phyloP scores from a whole-genome alignment of 768 basidiomycete species.

The Amanita molliuscula region DNA sequence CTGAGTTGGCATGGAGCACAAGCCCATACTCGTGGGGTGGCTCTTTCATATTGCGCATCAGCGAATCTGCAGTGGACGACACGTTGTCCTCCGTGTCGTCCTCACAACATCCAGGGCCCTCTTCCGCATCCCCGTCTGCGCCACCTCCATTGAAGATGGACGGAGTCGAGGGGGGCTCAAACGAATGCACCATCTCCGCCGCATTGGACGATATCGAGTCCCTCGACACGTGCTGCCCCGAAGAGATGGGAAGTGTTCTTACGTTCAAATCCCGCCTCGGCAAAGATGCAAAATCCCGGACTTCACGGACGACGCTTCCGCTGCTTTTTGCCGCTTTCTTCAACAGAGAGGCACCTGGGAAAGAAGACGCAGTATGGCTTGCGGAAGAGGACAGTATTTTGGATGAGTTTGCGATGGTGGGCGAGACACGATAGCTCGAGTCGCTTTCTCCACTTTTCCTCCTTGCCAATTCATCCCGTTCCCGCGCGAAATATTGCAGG shows the following conservation, averaged over 20 bases:
- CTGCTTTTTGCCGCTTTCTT: not conserved
- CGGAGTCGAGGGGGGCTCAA: not conserved
- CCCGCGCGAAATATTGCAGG: constrained; percentile 57
- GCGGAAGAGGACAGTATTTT: too few species aligned
- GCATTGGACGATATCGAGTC: not conserved
- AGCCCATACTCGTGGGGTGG: constrained; percentile 54
- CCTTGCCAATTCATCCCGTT: constrained; percentile 11
- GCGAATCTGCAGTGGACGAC: constrained; percentile 15
- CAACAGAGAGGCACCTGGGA: not conserved
- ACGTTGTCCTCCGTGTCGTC: constrained; percentile 26
- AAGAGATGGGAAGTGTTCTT: not conserved
- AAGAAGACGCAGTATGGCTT: not conserved
- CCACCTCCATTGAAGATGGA: not conserved
- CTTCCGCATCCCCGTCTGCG: not conserved
- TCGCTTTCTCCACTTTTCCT: constrained; percentile 42
- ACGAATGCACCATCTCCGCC: not conserved
- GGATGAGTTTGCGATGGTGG: not conserved
- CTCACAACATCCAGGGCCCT: constrained; percentile 1
- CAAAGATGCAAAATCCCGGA: not conserved
- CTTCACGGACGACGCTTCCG: not conserved
- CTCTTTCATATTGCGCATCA: constrained; percentile 26
- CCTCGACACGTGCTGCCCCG: not conserved
- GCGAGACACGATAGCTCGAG: constrained; percentile 14
- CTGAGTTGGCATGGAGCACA: constrained; percentile 60
- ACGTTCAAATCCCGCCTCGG: not conserved